Evolutionary conservation across 2,329 filamentous ascomycete genomes (phyloP).

Genomic region (Fusarium secorum): DNA sequence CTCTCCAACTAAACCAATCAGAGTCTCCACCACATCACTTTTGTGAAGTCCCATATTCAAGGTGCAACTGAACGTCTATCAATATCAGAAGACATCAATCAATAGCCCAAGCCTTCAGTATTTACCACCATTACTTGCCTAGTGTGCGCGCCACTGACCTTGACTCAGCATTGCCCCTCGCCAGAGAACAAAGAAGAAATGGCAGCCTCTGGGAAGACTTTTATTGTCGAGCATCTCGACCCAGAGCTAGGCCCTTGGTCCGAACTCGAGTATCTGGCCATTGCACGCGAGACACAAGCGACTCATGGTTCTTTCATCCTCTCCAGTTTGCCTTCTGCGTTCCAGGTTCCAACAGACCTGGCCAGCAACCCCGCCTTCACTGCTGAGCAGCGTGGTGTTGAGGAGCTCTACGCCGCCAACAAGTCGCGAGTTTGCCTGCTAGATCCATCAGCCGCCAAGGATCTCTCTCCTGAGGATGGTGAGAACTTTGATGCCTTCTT

Average conservation of each 20-base stretch:
- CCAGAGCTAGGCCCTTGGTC: slow-evolving; percentile 95
- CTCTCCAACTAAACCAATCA: slow-evolving; percentile 24
- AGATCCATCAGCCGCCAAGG: slow-evolving; percentile 82
- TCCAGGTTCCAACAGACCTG: slow-evolving; percentile 70
- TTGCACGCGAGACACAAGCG: slow-evolving; percentile 79
- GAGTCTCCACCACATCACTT: slow-evolving; percentile 18
- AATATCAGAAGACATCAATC: not conserved
- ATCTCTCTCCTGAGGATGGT: slow-evolving; percentile 84
- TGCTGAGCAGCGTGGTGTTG: slow-evolving; percentile 79
- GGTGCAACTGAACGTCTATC: not conserved
- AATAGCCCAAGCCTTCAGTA: not conserved
- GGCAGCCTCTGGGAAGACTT: slow-evolving; percentile 67
- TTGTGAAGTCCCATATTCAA: slow-evolving; percentile 4
- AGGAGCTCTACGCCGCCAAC: slow-evolving; percentile 77
- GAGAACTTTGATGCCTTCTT: slow-evolving; percentile 87
- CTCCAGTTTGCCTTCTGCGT: slow-evolving; percentile 76
- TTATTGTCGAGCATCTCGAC: slow-evolving; percentile 96
- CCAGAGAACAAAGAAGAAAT: slow-evolving; percentile 43
- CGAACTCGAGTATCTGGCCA: slow-evolving; percentile 87
- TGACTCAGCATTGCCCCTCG: slow-evolving; percentile 9
- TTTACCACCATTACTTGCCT: slow-evolving; percentile 12
- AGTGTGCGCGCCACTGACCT: slow-evolving; percentile 8
- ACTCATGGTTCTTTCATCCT: slow-evolving; percentile 77
- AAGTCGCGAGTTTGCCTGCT: slow-evolving; percentile 86
- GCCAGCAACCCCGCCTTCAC: slow-evolving; percentile 68